These are phyloP conservation scores for Chrysosphaeria jannelii DNA, from an alignment of 2,329 filamentous ascomycete genomes.

Conservation along the genomic window DNA sequence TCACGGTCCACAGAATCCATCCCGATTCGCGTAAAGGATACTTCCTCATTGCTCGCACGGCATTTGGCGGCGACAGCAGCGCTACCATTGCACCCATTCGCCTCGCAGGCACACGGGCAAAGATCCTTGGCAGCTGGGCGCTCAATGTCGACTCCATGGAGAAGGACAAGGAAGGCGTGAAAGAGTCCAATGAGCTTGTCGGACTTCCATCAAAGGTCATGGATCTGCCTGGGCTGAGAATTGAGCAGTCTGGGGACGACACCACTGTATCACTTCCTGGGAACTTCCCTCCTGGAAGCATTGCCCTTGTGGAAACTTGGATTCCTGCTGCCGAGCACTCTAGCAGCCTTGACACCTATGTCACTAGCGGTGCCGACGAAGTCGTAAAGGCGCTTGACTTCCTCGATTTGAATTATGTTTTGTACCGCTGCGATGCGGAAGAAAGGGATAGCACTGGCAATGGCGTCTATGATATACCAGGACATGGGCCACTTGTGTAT, in stretches of 20 bases:
- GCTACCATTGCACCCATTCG: conserved; percentile 56
- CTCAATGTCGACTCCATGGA: conserved; percentile 71
- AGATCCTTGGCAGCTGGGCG: conserved; percentile 70
- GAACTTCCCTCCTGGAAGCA: conserved; percentile 73
- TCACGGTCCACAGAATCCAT: conserved; percentile 87
- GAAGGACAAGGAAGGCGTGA: too few relatives aligned
- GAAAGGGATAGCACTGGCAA: conserved; percentile 54
- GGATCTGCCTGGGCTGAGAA: conserved; percentile 39
- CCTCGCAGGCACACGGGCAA: conserved; percentile 58
- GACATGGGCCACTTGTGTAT: conserved; percentile 62
- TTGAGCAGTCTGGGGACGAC: conserved; percentile 36
- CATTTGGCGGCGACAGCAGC: conserved; percentile 70
- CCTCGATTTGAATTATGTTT: conserved; percentile 64
- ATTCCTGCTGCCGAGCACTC: conserved; percentile 69
- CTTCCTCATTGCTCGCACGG: conserved; percentile 86
- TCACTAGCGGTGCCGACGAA: conserved; percentile 49
- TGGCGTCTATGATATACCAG: conserved; percentile 70
- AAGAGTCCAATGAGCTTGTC: conserved; percentile 39
- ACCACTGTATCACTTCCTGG: conserved; percentile 57
- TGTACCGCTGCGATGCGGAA: conserved; percentile 80
- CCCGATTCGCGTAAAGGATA: conserved; percentile 78
- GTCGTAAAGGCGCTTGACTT: conserved; percentile 50
- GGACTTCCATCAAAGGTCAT: conserved; percentile 65
- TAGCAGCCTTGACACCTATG: conserved; percentile 55
- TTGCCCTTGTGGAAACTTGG: conserved; percentile 88